These are phyloP conservation scores for Lomentospora prolificans DNA, from an alignment of 2,329 filamentous ascomycete species.

Conservation along the genomic window DNA sequence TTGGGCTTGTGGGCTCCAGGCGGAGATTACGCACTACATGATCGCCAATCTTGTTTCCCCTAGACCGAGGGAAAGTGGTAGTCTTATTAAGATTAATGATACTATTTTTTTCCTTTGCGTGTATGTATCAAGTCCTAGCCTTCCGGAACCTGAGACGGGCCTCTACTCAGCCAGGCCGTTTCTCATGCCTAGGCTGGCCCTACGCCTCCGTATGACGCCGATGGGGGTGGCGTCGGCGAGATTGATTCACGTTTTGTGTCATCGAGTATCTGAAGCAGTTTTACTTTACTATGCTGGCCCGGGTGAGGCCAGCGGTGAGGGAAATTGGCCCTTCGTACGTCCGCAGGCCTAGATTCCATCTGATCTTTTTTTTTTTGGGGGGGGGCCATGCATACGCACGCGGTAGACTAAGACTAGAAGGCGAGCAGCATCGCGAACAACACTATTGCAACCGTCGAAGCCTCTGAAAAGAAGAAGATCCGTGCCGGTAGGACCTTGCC, in stretches of 20 bases:
- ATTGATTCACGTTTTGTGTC: not conserved
- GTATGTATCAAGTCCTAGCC: too few species aligned
- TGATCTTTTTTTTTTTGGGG: too few species aligned
- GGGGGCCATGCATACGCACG: not conserved
- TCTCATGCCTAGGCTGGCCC: not conserved
- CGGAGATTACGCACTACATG: too few species aligned
- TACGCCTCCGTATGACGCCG: not conserved
- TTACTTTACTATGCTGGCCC: not conserved
- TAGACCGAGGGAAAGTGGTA: not conserved
- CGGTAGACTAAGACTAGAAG: not conserved
- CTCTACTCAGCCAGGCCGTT: not conserved
- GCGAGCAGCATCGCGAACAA: too few species aligned
- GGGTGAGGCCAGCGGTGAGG: not conserved
- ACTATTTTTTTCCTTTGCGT: not conserved
- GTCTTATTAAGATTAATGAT: not conserved
- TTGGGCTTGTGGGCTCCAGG: too few species aligned
- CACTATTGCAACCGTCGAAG: too few species aligned
- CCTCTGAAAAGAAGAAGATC: too few species aligned
- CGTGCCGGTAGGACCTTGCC: too few species aligned
- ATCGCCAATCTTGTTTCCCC: too few species aligned
- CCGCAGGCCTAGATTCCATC: too few species aligned
- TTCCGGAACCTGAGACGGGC: not conserved
- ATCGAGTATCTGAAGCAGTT: not conserved
- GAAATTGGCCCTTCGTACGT: not conserved
- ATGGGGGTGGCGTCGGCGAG: too few species aligned